These are phyloP conservation scores for Dictyostelium capitatum DNA, from an alignment of 78 protist species.

Conservation along the genomic window DNA sequence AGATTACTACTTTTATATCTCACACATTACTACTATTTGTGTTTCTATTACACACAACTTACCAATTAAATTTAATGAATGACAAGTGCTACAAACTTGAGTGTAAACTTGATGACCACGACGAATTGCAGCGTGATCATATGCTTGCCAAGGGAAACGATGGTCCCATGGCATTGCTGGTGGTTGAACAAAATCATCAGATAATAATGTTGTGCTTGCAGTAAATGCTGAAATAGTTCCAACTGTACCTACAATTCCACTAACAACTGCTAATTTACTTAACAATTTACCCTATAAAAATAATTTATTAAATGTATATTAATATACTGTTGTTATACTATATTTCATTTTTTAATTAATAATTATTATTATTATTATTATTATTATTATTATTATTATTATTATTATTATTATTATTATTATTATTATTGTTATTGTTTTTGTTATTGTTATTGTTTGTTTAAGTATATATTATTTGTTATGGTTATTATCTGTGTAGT, in stretches of 20 bases:
- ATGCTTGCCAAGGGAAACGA: slow-evolving; percentile 86
- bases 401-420: not conserved
- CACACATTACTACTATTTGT: no score
- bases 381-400: not conserved
- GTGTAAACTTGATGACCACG: slow-evolving; percentile 87
- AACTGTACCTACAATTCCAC: slow-evolving; percentile 14
- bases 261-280: slow-evolving; percentile 35
- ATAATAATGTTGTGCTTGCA: slow-evolving; percentile 35
- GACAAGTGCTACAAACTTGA: slow-evolving; percentile 84
- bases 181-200: slow-evolving; percentile 70
- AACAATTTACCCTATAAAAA: not conserved
- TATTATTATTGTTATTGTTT: no score
- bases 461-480: no score
- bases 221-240: slow-evolving; percentile 22
- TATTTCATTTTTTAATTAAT: not conserved
- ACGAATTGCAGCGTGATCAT: slow-evolving; percentile 82
- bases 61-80: slow-evolving; percentile 65
- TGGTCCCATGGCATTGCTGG: slow-evolving; percentile 77
- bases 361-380: not conserved
- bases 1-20: no score
- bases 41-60: no score
- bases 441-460: no score
- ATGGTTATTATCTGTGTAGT: not conserved
- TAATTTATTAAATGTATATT: not conserved
- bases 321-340: not conserved